Evolutionary conservation across 108 stramenopile genomes (phyloP).

Genomic region (Cylindrotheca closterium): DNA sequence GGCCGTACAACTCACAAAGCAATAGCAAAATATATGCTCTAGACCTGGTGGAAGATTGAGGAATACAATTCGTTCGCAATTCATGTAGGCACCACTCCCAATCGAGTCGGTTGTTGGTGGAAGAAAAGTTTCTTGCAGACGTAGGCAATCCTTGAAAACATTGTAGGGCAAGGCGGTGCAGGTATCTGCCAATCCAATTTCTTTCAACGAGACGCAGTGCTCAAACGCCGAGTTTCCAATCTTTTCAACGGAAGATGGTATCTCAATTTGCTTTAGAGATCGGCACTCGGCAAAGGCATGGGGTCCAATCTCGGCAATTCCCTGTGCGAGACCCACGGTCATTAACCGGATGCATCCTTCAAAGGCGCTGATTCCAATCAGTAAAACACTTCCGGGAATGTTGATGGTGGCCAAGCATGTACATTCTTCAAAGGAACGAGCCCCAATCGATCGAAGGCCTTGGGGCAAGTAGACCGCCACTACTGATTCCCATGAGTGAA

Average conservation of each 20-base stretch:
- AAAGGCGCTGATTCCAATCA: neutral
- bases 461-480: neutral
- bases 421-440: neutral
- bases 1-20: neutral
- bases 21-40: neutral
- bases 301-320: neutral
- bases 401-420: neutral
- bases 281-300: neutral
- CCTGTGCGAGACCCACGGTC: neutral
- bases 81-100: neutral
- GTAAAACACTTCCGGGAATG: neutral
- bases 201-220: neutral
- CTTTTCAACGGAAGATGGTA: neutral
- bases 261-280: neutral
- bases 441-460: neutral
- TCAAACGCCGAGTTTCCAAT: neutral
- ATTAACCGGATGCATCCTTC: neutral
- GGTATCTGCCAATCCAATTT: neutral
- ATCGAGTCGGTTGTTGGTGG: neutral
- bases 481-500: neutral
- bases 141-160: neutral
- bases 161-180: neutral
- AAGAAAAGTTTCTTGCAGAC: neutral
- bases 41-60: neutral
- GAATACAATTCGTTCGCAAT: neutral